A percentile compares a stretch with the other conserved stretches of the same genome.
Conservation (phyloP, 2,329 filamentous ascomycete species). For the Elsinoe perseae region DNA sequence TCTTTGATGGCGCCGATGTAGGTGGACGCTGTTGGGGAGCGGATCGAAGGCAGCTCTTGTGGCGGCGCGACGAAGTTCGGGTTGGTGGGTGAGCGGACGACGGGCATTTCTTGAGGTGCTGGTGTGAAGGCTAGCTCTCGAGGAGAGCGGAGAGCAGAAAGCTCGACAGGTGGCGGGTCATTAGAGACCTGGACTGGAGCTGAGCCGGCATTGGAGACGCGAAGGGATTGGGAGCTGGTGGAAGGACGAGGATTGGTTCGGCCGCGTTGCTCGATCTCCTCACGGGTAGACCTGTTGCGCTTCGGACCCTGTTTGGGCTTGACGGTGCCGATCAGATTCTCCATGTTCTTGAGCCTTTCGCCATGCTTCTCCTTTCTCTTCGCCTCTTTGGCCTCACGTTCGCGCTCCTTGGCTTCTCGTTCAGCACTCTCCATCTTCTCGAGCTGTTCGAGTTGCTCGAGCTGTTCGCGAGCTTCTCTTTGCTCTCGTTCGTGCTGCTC, state of each 20-base stretch:
- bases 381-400: not conserved
- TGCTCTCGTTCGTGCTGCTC: conserved; percentile 12
- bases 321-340: not conserved
- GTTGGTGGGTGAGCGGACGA: not conserved
- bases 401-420: not conserved
- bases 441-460: conserved; percentile 1
- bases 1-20: conserved; percentile 1
- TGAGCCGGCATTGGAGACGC: not conserved
- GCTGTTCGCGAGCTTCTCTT: conserved; percentile 3
- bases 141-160: not conserved
- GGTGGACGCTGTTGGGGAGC: not conserved
- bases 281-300: conserved; percentile 1
- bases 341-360: not conserved
- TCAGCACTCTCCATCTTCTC: conserved; percentile 3
- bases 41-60: not conserved
- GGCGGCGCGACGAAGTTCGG: not conserved
- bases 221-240: not conserved
- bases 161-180: not conserved
- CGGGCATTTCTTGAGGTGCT: not conserved
- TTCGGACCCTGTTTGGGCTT: not conserved
- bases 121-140: not conserved
- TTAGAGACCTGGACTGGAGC: not conserved
- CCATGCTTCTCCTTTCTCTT: not conserved
- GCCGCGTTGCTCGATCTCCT: conserved; percentile 8
- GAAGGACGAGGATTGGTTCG: not conserved